A percentile compares a stretch with the other conserved stretches of the same genome.
Evolutionary conservation across 257 asterid genomes (phyloP).

Genomic region (Solanum peruvianum): DNA sequence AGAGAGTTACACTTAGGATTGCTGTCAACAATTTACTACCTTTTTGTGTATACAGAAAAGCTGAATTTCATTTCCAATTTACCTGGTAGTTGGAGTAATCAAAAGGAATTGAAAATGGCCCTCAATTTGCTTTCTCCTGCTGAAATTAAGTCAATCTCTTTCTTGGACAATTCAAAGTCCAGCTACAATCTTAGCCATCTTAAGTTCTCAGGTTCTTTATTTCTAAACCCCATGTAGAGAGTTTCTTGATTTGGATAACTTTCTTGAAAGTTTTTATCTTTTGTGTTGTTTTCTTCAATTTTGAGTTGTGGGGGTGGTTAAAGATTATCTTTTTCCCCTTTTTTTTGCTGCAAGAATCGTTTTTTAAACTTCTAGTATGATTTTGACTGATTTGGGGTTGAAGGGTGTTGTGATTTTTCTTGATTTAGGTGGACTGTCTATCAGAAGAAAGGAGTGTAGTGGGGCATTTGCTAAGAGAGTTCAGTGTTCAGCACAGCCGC

Average conservation of each 20-base stretch:
- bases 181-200: slow-evolving; percentile 40
- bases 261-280: neutral
- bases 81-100: neutral
- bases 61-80: neutral
- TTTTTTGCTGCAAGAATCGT: neutral
- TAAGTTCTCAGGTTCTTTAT: slow-evolving; percentile 34
- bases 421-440: slow-evolving; percentile 43
- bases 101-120: slow-evolving; percentile 31
- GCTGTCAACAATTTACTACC: neutral
- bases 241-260: neutral
- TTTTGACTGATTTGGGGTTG: neutral
- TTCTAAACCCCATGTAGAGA: neutral
- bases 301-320: neutral
- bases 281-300: neutral
- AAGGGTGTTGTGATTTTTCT: neutral
- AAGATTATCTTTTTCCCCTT: neutral
- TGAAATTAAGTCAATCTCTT: slow-evolving; percentile 67
- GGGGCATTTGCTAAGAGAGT: slow-evolving; percentile 35
- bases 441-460: slow-evolving; percentile 51
- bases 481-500: slow-evolving; percentile 49
- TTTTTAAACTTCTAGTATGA: neutral
- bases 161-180: slow-evolving; percentile 68
- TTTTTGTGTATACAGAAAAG: neutral
- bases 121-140: slow-evolving; percentile 55
- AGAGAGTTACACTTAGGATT: neutral